These are phyloP conservation scores for Podospora anserina DNA, from an alignment of 495 filamentous ascomycete genomes.

Conservation along the genomic window DNA sequence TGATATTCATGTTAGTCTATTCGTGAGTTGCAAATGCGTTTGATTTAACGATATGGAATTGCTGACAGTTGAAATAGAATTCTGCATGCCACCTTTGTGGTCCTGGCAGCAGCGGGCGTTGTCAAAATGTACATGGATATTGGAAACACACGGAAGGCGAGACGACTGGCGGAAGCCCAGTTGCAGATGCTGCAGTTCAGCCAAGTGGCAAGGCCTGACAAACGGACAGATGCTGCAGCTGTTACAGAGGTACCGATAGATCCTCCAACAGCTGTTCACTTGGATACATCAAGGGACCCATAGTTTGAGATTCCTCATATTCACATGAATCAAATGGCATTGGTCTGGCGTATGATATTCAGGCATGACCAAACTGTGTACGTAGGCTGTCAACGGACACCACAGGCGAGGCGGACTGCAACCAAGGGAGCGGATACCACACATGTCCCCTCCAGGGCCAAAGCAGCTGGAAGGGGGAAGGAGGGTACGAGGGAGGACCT, in stretches of 20 bases:
- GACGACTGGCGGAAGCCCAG: slow-evolving; percentile 16
- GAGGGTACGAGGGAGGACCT: no score
- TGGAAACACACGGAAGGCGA: not conserved
- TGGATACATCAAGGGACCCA: not conserved
- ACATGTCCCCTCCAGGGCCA: no score
- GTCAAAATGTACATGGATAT: slow-evolving; percentile 13
- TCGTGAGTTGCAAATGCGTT: slow-evolving; percentile 16
- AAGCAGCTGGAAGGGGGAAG: no score
- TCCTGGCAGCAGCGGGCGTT: slow-evolving; percentile 22
- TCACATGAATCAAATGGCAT: no score
- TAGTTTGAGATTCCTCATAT: not conserved
- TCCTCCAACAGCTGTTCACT: not conserved
- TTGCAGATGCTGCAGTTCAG: slow-evolving; percentile 26
- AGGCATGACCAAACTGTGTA: no score
- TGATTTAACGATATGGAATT: not conserved
- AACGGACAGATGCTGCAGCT: not conserved
- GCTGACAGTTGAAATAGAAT: slow-evolving; percentile 16
- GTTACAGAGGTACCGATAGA: not conserved
- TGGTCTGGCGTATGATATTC: no score
- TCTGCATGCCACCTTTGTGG: slow-evolving; percentile 23
- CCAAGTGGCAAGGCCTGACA: slow-evolving; percentile 8
- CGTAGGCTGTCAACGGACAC: no score
- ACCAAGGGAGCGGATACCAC: no score
- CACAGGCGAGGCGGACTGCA: no score
- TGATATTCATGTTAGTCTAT: slow-evolving; percentile 34